Conservation (phyloP, 1,139 yeast genomes). For the Pichia sp. region DNA sequence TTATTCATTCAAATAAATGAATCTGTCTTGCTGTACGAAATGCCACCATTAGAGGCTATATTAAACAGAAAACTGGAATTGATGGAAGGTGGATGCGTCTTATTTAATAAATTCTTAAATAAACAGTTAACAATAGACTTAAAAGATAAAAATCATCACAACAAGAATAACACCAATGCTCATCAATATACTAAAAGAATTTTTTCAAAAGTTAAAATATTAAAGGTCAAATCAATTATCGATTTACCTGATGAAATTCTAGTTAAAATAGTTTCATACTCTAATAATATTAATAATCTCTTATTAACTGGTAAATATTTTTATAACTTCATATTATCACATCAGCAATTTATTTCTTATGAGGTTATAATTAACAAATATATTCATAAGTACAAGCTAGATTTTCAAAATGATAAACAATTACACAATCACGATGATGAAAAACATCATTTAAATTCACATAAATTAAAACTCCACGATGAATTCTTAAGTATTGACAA, state of each 20-base stretch:
- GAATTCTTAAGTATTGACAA: not conserved
- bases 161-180: not conserved
- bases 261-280: slow-evolving; percentile 14
- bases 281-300: slow-evolving; percentile 12
- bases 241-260: slow-evolving; percentile 17
- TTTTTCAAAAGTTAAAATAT: not conserved
- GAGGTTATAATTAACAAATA: slow-evolving; percentile 5
- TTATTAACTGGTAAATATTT: slow-evolving; percentile 8
- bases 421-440: slow-evolving; percentile 3
- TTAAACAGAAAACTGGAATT: slow-evolving; percentile 5
- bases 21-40: not conserved
- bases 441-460: slow-evolving; percentile 10
- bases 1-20: not conserved
- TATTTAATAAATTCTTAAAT: slow-evolving; percentile 5
- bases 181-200: not conserved
- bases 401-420: not conserved
- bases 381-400: slow-evolving; percentile 2
- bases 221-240: not conserved
- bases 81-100: slow-evolving; percentile 11
- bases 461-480: slow-evolving; percentile 3
- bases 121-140: slow-evolving; percentile 4
- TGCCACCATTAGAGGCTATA: slow-evolving; percentile 7
- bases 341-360: slow-evolving; percentile 9
- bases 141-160: not conserved
- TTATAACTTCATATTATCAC: slow-evolving; percentile 10